Percentiles rank a stretch among this genome's conserved stretches.
Conservation (phyloP, 2,329 filamentous ascomycete species). For the Colletotrichum brevisporum region DNA sequence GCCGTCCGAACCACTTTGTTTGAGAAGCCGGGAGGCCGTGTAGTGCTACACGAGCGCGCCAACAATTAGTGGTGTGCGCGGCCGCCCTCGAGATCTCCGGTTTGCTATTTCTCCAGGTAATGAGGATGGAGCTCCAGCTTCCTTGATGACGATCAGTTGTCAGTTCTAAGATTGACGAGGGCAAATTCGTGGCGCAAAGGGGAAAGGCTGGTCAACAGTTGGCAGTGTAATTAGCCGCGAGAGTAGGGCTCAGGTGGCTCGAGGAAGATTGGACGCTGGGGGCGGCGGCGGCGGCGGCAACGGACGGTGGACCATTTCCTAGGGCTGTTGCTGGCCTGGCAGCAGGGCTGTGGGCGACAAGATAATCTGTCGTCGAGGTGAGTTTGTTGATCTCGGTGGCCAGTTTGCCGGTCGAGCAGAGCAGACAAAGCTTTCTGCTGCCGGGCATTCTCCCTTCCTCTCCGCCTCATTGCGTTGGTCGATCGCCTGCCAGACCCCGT, state of each 20-base stretch:
- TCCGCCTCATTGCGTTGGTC: not conserved
- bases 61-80: not conserved
- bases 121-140: not conserved
- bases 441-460: not conserved
- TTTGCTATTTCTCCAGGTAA: not conserved
- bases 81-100: not conserved
- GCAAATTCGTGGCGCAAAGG: slow-evolving; percentile 20
- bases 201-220: slow-evolving; percentile 5
- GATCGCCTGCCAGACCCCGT: slow-evolving; percentile 21
- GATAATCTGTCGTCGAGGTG: not conserved
- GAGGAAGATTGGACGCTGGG: slow-evolving; percentile 17
- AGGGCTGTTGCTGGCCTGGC: too few species aligned
- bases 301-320: too few species aligned
- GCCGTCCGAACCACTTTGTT: not conserved
- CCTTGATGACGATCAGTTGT: slow-evolving; percentile 1
- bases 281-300: not conserved
- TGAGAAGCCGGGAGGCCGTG: not conserved
- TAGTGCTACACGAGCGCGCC: not conserved
- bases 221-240: slow-evolving; percentile 28
- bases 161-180: slow-evolving; percentile 21
- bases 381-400: slow-evolving; percentile 13
- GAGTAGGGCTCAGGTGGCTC: slow-evolving; percentile 31
- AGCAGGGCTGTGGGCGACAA: too few species aligned
- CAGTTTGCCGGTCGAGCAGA: slow-evolving; percentile 11
- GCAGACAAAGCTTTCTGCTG: not conserved